phyloP scores from a whole-genome alignment of 108 stramenopile species.

The Phaeodactylum tricornutum region DNA sequence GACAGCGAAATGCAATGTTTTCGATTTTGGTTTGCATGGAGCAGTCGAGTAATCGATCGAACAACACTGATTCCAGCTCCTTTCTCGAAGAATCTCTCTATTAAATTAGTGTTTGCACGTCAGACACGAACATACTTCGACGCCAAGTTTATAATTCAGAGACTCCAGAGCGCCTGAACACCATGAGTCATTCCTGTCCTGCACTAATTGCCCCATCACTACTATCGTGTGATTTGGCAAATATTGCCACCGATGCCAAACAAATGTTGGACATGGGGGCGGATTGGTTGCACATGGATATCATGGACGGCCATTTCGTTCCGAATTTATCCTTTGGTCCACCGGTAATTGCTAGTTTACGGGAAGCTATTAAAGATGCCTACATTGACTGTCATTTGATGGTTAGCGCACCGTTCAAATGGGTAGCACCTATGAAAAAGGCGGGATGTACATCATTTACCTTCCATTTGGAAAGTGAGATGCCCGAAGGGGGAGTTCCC shows the following conservation, averaged over 20 bases:
- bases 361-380: conserved; percentile 37
- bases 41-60: too few relatives aligned
- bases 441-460: conserved; percentile 66
- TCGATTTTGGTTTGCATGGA: too few relatives aligned
- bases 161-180: too few relatives aligned
- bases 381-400: conserved; percentile 87
- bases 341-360: conserved; percentile 56
- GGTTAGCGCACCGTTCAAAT: conserved; percentile 80
- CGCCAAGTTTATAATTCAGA: too few relatives aligned
- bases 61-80: too few relatives aligned
- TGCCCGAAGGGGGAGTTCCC: conserved; percentile 35
- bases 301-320: conserved; percentile 84
- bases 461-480: conserved; percentile 74
- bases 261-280: conserved; percentile 50
- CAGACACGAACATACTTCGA: too few relatives aligned
- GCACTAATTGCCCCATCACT: conserved; percentile 66
- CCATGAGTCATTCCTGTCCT: background rate
- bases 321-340: conserved; percentile 70
- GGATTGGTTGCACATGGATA: conserved; percentile 53
- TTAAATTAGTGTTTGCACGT: too few relatives aligned
- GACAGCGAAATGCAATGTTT: too few relatives aligned
- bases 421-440: conserved; percentile 75
- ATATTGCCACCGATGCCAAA: conserved; percentile 58
- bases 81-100: too few relatives aligned
- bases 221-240: conserved; percentile 75